Base-by-base conservation (phyloP, 202 grass and related monocot species). In the Hordeum pubiflorum region DNA sequence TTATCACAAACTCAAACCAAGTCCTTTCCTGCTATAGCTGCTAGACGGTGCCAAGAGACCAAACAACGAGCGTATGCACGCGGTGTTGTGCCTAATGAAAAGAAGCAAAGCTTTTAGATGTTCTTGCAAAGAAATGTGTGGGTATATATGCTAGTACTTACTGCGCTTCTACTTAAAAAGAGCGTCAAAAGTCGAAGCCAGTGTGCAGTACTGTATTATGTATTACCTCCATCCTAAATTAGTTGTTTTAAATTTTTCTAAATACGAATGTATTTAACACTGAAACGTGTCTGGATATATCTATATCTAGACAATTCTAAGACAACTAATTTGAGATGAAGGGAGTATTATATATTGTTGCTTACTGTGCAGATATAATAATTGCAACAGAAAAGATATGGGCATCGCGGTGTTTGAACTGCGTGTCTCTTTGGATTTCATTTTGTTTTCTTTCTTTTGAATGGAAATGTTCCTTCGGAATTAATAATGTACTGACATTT, bases 1-100 rank as follows among this genome's bases (percentile, higher is more conserved):
- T 65, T 77, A 76, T 76, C 38, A 63, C 69, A 29, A 77, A 65
- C 63, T 81, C 74, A 76, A 76, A 24, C 71, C 77, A 56, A 37
- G 24, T 64, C 77, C 34, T 81, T 80, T 76, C 54, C 29, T 69
- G 34, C 60, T 52, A 24, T 22, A 8, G 15, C 15, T 15, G 14
- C 18, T 68, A 75, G 60, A 27, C 31, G 4, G 56, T 52, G 38
- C 39, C 10, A 6, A 22, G 22, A 44, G 67, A 75, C 71, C 55
- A 38, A 62, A 63, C 26, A 70, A 71, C 48, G 1, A 36, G 2
- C 21, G 36, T 78, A 75, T 33, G 54, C 57, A 73, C 39, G 26
- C 61, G 58, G 2, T 59, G 60, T 75, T 60, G 2, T 43, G 12
- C 33, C 13, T 32, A 20, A n/a, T 33, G 69, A 20, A 73, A 73